phyloP scores from a whole-genome alignment of 2,329 filamentous ascomycete genomes.

The Zopfia rhizophila region DNA sequence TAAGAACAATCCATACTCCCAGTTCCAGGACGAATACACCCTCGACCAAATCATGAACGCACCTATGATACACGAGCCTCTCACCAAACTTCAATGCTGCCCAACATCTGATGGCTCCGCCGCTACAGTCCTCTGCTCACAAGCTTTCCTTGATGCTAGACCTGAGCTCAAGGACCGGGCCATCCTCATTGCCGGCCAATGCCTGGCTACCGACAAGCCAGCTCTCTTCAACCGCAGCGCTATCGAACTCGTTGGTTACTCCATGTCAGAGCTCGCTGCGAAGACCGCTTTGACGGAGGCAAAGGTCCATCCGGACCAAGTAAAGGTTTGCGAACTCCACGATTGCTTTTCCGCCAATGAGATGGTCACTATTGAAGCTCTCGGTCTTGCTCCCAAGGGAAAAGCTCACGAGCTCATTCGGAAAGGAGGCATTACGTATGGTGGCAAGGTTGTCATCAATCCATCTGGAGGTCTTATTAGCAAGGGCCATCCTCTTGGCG shows the following conservation, averaged over 20 bases:
- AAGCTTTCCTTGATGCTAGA: slow-evolving; percentile 85
- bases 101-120: slow-evolving; percentile 94
- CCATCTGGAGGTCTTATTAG: slow-evolving; percentile 94
- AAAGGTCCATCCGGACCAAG: slow-evolving; percentile 70
- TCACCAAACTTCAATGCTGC: slow-evolving; percentile 99
- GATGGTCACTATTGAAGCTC: slow-evolving; percentile 87
- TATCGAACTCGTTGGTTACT: slow-evolving; percentile 90
- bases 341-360: slow-evolving; percentile 98
- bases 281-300: slow-evolving; percentile 78
- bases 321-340: slow-evolving; percentile 90
- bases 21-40: slow-evolving; percentile 93
- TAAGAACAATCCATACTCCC: slow-evolving; percentile 94
- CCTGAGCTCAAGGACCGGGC: slow-evolving; percentile 85
- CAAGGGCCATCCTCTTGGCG: slow-evolving; percentile 94
- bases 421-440: slow-evolving; percentile 89
- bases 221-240: slow-evolving; percentile 80
- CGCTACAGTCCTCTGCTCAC: slow-evolving; percentile 87
- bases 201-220: slow-evolving; percentile 84
- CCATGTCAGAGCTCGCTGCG: slow-evolving; percentile 81
- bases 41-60: slow-evolving; percentile 81
- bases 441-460: slow-evolving; percentile 84
- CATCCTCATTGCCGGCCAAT: slow-evolving; percentile 89
- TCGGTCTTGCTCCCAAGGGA: slow-evolving; percentile 79
- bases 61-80: slow-evolving; percentile 81
- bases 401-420: slow-evolving; percentile 94